phyloP scores from a whole-genome alignment of 306 rosid species.

The Citrullus mucosospermus region DNA sequence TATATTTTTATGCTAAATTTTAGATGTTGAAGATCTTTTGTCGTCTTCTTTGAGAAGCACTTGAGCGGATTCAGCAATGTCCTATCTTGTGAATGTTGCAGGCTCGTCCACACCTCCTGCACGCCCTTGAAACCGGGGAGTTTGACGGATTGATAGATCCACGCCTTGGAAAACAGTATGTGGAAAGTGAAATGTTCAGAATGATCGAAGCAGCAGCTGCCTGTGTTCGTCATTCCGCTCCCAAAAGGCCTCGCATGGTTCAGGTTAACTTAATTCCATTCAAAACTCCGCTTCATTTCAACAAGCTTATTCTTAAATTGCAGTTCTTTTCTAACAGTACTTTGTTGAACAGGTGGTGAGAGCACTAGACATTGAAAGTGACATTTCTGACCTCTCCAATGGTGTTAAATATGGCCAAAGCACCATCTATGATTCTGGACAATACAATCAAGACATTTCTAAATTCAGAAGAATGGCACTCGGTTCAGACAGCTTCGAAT shows the following conservation, averaged over 20 bases:
- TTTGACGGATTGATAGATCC: slow-evolving; percentile 44
- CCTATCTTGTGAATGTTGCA: slow-evolving; percentile 9
- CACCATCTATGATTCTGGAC: slow-evolving; percentile 52
- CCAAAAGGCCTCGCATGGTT: slow-evolving; percentile 77
- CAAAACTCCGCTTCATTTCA: background rate
- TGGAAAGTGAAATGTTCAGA: slow-evolving; percentile 55
- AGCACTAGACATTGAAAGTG: slow-evolving; percentile 58
- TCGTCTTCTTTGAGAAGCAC: background rate
- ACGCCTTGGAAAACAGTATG: slow-evolving; percentile 47
- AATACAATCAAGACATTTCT: slow-evolving; percentile 46
- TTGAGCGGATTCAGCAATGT: background rate
- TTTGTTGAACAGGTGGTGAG: slow-evolving; percentile 52
- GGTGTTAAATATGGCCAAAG: slow-evolving; percentile 89
- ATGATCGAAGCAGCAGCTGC: slow-evolving; percentile 97
- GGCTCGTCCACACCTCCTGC: slow-evolving; percentile 83
- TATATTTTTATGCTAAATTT: background rate
- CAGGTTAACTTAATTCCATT: slow-evolving; percentile 42
- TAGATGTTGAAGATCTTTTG: background rate
- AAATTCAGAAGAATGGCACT: slow-evolving; percentile 52
- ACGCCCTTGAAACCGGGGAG: slow-evolving; percentile 53
- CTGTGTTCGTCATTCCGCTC: slow-evolving; percentile 83
- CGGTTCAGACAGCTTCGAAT: slow-evolving; percentile 36
- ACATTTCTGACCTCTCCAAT: slow-evolving; percentile 56
- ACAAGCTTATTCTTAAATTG: background rate
- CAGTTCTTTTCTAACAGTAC: background rate